Evolutionary conservation across 805 yeast species (phyloP).

Genomic region (Barnettozyma californica): DNA sequence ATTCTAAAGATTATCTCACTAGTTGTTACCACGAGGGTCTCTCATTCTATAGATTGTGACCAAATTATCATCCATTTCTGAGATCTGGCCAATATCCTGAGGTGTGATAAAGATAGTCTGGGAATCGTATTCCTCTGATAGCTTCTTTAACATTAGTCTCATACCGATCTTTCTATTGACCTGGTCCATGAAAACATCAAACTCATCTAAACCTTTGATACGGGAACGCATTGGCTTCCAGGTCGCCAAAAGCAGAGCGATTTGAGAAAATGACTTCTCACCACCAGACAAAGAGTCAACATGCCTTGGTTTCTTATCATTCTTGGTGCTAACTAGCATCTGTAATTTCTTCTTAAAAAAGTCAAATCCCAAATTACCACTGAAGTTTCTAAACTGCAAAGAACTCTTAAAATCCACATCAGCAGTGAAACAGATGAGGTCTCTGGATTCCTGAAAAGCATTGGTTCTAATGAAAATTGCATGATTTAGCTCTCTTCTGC

Average conservation of each 20-base stretch:
- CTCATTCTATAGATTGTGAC: conserved; percentile 62
- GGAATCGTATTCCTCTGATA: conserved; percentile 56
- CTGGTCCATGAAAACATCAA: conserved; percentile 96
- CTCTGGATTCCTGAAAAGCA: conserved; percentile 36
- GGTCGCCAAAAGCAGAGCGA: conserved; percentile 78
- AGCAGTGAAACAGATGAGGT: conserved; percentile 42
- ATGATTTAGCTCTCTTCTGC: conserved; percentile 27
- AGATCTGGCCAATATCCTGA: conserved; percentile 66
- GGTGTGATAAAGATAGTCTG: conserved; percentile 95
- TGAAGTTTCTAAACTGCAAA: conserved; percentile 61
- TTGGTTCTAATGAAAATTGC: conserved; percentile 40
- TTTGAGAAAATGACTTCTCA: conserved; percentile 90
- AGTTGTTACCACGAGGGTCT: conserved; percentile 28
- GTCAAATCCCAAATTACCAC: conserved; percentile 67
- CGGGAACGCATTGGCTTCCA: conserved; percentile 92
- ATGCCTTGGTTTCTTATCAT: conserved; percentile 53
- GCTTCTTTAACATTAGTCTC: conserved; percentile 62
- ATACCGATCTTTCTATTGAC: conserved; percentile 81
- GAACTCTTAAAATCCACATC: conserved; percentile 54
- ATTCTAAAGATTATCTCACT: neutral
- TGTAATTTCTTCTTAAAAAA: conserved; percentile 44
- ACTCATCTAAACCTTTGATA: conserved; percentile 89
- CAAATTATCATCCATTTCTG: conserved; percentile 54
- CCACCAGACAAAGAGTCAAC: conserved; percentile 93
- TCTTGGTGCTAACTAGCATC: conserved; percentile 57